Conservation (phyloP, 163 green algal genomes). For the Scenedesmus sp. region DNA sequence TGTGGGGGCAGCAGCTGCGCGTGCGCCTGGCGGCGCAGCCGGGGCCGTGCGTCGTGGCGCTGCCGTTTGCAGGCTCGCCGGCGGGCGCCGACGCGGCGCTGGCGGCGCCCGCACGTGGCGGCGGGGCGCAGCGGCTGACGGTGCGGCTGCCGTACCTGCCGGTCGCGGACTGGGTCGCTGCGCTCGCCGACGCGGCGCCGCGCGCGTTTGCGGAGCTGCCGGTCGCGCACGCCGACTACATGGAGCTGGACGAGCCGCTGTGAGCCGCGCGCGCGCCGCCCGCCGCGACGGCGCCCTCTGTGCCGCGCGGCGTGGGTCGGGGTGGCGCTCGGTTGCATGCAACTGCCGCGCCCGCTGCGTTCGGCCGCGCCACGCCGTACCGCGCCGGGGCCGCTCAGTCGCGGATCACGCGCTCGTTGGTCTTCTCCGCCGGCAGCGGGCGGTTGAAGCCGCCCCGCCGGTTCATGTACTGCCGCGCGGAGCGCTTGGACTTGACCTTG, state of each 20-base stretch:
- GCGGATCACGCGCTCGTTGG: conserved; percentile 61
- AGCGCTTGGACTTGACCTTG: conserved; percentile 78
- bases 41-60: conserved; percentile 25
- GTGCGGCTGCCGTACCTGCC: conserved; percentile 53
- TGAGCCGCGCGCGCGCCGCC: no score
- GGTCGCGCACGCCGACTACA: conserved; percentile 41
- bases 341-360: no score
- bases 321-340: no score
- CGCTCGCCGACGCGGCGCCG: conserved; percentile 36
- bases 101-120: not conserved
- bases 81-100: conserved; percentile 6
- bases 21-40: not conserved
- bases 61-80: conserved; percentile 46
- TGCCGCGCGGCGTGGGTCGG: no score
- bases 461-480: conserved; percentile 96
- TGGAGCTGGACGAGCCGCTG: conserved; percentile 52
- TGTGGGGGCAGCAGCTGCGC: conserved; percentile 28
- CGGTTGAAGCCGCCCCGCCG: conserved; percentile 91
- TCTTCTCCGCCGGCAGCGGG: conserved; percentile 81
- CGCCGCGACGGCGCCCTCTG: no score
- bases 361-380: no score
- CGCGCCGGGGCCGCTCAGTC: conserved; percentile 51
- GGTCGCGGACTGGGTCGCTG: conserved; percentile 39
- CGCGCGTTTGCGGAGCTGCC: conserved; percentile 48
- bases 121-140: conserved; percentile 22